phyloP scores from a whole-genome alignment of 352 stramenopile genomes.

The Pythium myriotylum region DNA sequence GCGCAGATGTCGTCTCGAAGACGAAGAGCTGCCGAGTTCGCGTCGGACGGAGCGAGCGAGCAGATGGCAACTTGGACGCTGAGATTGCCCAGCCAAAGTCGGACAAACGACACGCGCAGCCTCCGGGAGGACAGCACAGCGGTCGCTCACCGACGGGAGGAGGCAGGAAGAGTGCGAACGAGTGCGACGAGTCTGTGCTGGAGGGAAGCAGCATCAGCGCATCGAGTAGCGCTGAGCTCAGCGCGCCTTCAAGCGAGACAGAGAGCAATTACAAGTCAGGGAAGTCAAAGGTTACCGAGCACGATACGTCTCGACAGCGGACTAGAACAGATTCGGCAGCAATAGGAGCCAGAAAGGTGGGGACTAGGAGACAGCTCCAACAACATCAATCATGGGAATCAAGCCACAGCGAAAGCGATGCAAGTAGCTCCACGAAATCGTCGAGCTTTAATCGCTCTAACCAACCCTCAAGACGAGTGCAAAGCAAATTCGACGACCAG shows the following conservation, averaged over 20 bases:
- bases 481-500: constrained; percentile 28
- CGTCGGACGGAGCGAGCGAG: constrained; percentile 2
- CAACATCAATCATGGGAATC: neutral
- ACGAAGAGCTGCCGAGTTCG: constrained; percentile 10
- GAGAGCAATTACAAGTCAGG: neutral
- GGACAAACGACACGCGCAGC: too few species aligned
- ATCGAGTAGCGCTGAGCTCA: constrained; percentile 6
- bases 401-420: constrained; percentile 9
- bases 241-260: constrained; percentile 11
- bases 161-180: neutral
- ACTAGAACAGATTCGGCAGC: too few species aligned
- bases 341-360: neutral
- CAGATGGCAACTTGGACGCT: neutral
- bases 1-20: constrained; percentile 7
- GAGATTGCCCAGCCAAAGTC: too few species aligned
- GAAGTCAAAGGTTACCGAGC: too few species aligned
- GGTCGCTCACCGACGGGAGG: too few species aligned
- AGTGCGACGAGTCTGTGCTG: neutral
- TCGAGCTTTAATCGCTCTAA: constrained; percentile 14
- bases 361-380: neutral
- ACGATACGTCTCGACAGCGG: neutral
- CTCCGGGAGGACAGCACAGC: too few species aligned
- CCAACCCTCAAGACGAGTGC: neutral
- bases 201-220: neutral
- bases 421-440: constrained; percentile 15